Evolutionary conservation across 192 early-diverging fungal genomes (phyloP).

Genomic region (Rhizophagus clarus): DNA sequence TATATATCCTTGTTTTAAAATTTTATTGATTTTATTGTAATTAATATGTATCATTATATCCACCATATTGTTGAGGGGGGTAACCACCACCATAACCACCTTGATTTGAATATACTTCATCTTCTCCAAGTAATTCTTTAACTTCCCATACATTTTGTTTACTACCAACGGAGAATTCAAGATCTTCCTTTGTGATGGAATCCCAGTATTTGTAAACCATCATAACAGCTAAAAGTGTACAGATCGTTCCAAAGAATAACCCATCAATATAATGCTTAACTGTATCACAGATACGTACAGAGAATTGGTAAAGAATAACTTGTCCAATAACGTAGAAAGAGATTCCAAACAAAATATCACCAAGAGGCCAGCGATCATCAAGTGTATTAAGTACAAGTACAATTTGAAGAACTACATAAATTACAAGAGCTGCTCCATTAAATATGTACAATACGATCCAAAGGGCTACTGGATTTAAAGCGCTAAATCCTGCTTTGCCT

Average conservation of each 20-base stretch:
- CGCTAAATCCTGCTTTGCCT: conserved; percentile 54
- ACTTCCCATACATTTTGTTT: conserved; percentile 87
- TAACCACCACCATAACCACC: conserved; percentile 3
- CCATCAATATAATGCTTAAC: conserved; percentile 89
- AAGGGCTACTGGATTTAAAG: conserved; percentile 57
- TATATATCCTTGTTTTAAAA: too few species aligned
- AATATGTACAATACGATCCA: conserved; percentile 79
- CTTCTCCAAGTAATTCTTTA: conserved; percentile 63
- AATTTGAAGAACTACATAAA: conserved; percentile 82
- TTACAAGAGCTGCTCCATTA: conserved; percentile 65
- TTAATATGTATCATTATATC: background rate
- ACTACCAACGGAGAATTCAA: conserved; percentile 84
- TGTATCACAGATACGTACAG: conserved; percentile 68
- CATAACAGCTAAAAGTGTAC: conserved; percentile 83
- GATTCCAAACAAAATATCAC: conserved; percentile 79
- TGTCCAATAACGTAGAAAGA: conserved; percentile 77
- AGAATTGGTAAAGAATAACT: conserved; percentile 72
- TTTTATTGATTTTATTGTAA: too few species aligned
- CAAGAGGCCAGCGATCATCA: conserved; percentile 86
- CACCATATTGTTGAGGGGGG: background rate
- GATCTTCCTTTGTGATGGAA: conserved; percentile 88
- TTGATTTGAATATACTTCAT: conserved; percentile 43
- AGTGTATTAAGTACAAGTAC: conserved; percentile 82
- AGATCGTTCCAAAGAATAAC: conserved; percentile 85
- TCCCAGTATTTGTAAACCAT: conserved; percentile 98